Evolutionary conservation across 2,329 filamentous ascomycete genomes (phyloP).

Genomic region (Aureobasidium sp.): DNA sequence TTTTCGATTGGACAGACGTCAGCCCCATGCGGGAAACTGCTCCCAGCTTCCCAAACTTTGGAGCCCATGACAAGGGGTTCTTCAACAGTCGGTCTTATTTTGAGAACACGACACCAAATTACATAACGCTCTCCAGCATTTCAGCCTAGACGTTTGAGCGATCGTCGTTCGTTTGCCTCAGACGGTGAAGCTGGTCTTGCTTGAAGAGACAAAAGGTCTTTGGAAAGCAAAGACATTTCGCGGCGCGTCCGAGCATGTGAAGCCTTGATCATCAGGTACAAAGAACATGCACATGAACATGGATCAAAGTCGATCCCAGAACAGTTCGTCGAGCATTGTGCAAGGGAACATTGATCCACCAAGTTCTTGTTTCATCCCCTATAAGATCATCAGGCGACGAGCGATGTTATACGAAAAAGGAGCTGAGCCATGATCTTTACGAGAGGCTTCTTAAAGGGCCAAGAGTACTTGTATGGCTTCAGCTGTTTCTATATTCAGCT

Average conservation of each 20-base stretch:
- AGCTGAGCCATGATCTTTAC: too few species aligned
- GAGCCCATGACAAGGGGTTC: background rate
- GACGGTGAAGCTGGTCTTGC: background rate
- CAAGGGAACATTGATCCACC: background rate
- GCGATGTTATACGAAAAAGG: background rate
- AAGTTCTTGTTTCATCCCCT: background rate
- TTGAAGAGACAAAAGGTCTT: background rate
- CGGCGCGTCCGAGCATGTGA: background rate
- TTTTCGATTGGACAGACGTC: slow-evolving; percentile 8
- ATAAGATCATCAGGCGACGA: background rate
- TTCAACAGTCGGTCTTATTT: background rate
- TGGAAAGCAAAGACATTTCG: background rate
- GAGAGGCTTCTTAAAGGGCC: too few species aligned
- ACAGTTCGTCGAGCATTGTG: background rate
- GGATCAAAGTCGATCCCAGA: background rate
- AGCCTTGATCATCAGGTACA: slow-evolving; percentile 5
- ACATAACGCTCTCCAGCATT: background rate
- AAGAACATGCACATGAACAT: background rate
- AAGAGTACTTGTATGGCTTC: too few species aligned
- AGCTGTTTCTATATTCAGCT: background rate
- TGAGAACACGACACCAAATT: background rate
- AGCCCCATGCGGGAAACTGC: background rate
- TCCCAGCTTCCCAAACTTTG: background rate
- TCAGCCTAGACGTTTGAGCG: background rate
- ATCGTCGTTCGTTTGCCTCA: background rate